Conservation (phyloP, 495 filamentous ascomycete genomes). For the Penicillium bovifimosum region DNA sequence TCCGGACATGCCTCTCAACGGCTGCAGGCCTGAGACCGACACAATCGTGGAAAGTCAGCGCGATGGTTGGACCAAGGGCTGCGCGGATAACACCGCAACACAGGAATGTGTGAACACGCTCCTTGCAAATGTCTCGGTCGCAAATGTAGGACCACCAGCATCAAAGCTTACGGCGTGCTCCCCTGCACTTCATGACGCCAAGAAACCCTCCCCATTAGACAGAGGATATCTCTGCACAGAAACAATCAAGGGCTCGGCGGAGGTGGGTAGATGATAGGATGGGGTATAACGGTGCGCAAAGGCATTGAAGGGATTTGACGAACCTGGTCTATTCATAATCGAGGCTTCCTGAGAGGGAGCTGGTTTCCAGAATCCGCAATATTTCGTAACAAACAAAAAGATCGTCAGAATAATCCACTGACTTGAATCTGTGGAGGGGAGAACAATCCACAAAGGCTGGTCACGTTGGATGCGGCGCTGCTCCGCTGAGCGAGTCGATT, state of each 20-base stretch:
- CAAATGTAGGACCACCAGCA: constrained; percentile 20
- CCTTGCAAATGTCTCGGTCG: constrained; percentile 27
- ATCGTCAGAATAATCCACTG: constrained; percentile 5
- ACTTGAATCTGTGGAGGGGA: constrained; percentile 18
- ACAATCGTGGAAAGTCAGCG: constrained; percentile 26
- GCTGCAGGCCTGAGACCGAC: constrained; percentile 61
- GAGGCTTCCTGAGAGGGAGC: background rate
- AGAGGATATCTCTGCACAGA: background rate
- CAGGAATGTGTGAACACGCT: constrained; percentile 16
- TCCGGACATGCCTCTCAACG: constrained; percentile 63
- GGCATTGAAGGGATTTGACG: constrained; percentile 25
- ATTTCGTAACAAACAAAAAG: constrained; percentile 8
- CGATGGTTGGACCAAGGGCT: constrained; percentile 12
- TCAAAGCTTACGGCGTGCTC: constrained; percentile 20
- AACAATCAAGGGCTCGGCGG: constrained; percentile 1
- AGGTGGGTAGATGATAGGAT: constrained; percentile 5
- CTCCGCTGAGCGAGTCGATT: constrained; percentile 35
- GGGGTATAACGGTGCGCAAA: constrained; percentile 7
- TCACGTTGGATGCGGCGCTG: constrained; percentile 34
- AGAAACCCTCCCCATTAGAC: background rate
- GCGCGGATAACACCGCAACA: constrained; percentile 8
- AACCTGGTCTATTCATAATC: constrained; percentile 44
- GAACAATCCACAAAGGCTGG: constrained; percentile 24
- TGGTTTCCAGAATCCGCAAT: background rate
- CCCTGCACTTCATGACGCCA: background rate